Conservation (phyloP, 2,329 filamentous ascomycete species). For the Cytospora leucostoma region DNA sequence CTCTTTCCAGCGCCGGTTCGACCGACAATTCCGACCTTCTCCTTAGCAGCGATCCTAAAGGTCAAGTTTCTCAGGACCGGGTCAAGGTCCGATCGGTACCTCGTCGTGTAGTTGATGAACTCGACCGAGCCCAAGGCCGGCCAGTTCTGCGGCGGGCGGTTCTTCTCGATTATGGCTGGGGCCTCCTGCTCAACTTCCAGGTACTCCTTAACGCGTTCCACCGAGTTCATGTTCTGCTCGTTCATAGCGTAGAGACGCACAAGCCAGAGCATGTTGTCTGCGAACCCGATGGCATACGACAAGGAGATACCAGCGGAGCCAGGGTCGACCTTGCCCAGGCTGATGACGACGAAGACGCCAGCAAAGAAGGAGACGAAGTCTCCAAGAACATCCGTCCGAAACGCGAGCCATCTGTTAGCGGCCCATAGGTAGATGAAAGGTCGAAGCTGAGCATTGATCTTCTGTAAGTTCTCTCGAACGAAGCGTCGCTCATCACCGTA, state of each 20-base stretch:
- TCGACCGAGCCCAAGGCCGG: slow-evolving; percentile 82
- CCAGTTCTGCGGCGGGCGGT: slow-evolving; percentile 78
- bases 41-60: slow-evolving; percentile 80
- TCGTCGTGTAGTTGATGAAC: slow-evolving; percentile 85
- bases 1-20: slow-evolving; percentile 96
- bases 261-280: slow-evolving; percentile 95
- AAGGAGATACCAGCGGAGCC: slow-evolving; percentile 91
- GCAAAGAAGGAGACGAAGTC: slow-evolving; percentile 93
- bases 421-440: slow-evolving; percentile 98
- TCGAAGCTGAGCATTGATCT: slow-evolving; percentile 87
- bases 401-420: slow-evolving; percentile 92
- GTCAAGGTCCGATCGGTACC: slow-evolving; percentile 85
- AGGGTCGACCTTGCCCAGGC: slow-evolving; percentile 79
- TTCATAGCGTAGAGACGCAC: slow-evolving; percentile 92
- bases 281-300: slow-evolving; percentile 95
- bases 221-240: slow-evolving; percentile 99
- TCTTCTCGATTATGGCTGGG: slow-evolving; percentile 72
- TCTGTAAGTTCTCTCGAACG: slow-evolving; percentile 83
- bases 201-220: slow-evolving; percentile 97
- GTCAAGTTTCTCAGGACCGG: slow-evolving; percentile 80
- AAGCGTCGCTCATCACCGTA: slow-evolving; percentile 95
- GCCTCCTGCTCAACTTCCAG: slow-evolving; percentile 96
- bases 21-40: slow-evolving; percentile 96
- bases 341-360: slow-evolving; percentile 85
- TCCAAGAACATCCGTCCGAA: slow-evolving; percentile 87